Percentiles rank a stretch among this genome's conserved stretches.
Evolutionary conservation across 495 filamentous ascomycete genomes (phyloP).

Genomic region (Xanthoparmelia taractica): DNA sequence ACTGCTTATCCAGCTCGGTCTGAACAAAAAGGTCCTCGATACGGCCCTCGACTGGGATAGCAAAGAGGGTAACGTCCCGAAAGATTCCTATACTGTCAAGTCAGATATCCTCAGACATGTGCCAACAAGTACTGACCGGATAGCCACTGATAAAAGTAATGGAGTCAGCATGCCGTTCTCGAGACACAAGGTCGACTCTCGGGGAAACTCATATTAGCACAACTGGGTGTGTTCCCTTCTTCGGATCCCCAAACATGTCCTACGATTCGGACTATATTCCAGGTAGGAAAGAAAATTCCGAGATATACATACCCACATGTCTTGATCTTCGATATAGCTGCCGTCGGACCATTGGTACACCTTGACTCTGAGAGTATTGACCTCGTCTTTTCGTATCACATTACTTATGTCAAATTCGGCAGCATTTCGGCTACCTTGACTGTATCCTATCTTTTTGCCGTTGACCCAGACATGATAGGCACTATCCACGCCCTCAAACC

Average conservation of each 20-base stretch:
- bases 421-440: constrained; percentile 56
- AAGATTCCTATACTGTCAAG: constrained; percentile 49
- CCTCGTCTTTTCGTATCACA: constrained; percentile 31
- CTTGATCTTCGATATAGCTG: constrained; percentile 60
- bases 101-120: constrained; percentile 38
- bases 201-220: neutral
- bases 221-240: neutral
- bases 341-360: constrained; percentile 59
- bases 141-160: constrained; percentile 34
- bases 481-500: constrained; percentile 62
- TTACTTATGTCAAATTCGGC: constrained; percentile 54
- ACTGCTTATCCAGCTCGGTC: constrained; percentile 48
- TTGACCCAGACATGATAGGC: constrained; percentile 61
- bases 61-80: constrained; percentile 55
- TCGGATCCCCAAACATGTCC: neutral
- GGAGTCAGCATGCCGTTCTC: neutral
- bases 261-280: neutral
- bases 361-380: constrained; percentile 47
- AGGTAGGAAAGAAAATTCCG: neutral
- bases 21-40: constrained; percentile 53
- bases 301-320: constrained; percentile 33
- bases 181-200: neutral
- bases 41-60: constrained; percentile 41
- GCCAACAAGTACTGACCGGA: constrained; percentile 34
- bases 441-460: constrained; percentile 51